Percentiles rank a stretch among this genome's conserved stretches.
Conservation (phyloP, 1,139 yeast genomes). For the Kurtzmaniella quercitrusa region DNA sequence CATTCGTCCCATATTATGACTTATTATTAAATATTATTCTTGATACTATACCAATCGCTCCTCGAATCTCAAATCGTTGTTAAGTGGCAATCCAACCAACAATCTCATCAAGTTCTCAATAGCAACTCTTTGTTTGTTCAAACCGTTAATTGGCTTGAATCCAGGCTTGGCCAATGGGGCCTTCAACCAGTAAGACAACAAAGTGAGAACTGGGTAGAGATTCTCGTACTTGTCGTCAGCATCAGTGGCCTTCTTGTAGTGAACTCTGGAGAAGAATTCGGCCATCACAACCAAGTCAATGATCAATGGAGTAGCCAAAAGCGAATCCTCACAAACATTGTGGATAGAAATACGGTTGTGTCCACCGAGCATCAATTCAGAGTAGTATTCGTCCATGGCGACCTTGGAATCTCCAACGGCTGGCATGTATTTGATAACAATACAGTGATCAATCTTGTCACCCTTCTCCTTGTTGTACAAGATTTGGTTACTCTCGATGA, state of each 20-base stretch:
- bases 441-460: conserved; percentile 83
- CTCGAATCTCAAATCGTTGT: conserved; percentile 90
- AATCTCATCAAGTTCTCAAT: conserved; percentile 87
- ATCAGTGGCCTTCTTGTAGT: conserved; percentile 55
- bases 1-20: too few species aligned
- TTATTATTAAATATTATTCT: not conserved
- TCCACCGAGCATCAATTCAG: conserved; percentile 96
- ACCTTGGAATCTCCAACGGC: conserved; percentile 97
- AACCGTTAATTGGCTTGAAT: conserved; percentile 84
- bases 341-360: conserved; percentile 92
- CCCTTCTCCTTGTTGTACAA: conserved; percentile 81
- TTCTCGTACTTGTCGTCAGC: conserved; percentile 48
- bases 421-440: conserved; percentile 88
- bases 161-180: conserved; percentile 94
- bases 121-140: conserved; percentile 91
- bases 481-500: conserved; percentile 83
- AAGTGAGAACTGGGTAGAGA: conserved; percentile 82
- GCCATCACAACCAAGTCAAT: conserved; percentile 87
- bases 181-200: conserved; percentile 93
- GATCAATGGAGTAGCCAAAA: conserved; percentile 91
- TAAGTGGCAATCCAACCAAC: conserved; percentile 84
- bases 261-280: conserved; percentile 84
- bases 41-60: conserved; percentile 59
- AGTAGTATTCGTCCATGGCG: conserved; percentile 97
- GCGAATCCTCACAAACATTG: conserved; percentile 94